phyloP scores from a whole-genome alignment of 1,139 yeast species.

The Magnusiomyces magnusii region DNA sequence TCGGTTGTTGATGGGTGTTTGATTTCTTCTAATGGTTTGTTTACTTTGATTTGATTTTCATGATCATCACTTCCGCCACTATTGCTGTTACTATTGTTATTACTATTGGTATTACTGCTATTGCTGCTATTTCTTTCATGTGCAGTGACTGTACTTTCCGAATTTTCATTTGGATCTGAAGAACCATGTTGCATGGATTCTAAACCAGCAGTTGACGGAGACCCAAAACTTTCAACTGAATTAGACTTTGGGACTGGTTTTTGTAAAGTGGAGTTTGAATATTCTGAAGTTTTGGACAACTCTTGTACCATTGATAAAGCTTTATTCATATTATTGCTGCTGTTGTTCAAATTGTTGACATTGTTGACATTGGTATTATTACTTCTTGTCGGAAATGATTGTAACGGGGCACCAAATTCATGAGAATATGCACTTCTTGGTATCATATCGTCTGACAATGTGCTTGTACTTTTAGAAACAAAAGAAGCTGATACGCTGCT shows the following conservation, averaged over 20 bases:
- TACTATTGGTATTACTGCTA: no score
- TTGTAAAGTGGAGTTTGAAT: background rate
- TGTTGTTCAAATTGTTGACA: no score
- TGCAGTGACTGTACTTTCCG: background rate
- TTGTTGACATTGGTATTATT: no score
- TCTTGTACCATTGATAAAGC: background rate
- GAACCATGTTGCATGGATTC: background rate
- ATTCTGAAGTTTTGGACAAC: background rate
- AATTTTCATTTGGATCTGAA: background rate
- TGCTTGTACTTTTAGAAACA: constrained; percentile 1
- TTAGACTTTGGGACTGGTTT: background rate
- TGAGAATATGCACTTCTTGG: background rate
- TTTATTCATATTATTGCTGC: no score
- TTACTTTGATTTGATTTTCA: no score
- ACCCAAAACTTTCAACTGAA: background rate
- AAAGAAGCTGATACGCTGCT: constrained; percentile 4
- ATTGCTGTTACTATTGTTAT: no score
- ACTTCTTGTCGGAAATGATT: background rate
- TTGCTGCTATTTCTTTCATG: no score
- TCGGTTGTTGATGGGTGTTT: no score
- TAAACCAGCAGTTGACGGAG: background rate
- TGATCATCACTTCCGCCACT: no score
- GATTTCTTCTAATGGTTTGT: no score
- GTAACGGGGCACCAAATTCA: background rate
- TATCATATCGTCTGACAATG: background rate